Percentiles rank a stretch among this genome's conserved stretches.
phyloP scores from a whole-genome alignment of 2,329 filamentous ascomycete genomes.

The Colletotrichum endophyticum region DNA sequence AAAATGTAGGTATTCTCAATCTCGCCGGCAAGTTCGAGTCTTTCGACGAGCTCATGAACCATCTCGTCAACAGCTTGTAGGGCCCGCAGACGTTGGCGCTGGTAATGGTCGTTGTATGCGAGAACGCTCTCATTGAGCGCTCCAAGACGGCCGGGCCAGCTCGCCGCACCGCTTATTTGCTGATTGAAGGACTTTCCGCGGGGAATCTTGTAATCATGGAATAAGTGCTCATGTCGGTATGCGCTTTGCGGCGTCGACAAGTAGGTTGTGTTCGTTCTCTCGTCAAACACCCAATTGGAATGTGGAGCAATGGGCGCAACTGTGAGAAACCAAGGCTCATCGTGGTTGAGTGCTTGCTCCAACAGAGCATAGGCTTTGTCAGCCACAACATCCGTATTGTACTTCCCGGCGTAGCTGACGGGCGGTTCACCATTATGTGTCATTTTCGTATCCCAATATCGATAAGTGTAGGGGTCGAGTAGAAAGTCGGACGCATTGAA shows the following conservation, averaged over 20 bases:
- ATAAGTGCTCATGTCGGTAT: conserved; percentile 61
- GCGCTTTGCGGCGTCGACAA: conserved; percentile 49
- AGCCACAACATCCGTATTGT: conserved; percentile 57
- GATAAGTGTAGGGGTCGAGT: conserved; percentile 70
- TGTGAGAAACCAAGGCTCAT: conserved; percentile 58
- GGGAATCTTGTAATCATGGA: conserved; percentile 48
- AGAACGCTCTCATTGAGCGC: conserved; percentile 24
- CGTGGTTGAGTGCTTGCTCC: conserved; percentile 49
- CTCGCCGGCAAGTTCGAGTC: conserved; percentile 25
- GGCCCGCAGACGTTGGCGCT: conserved; percentile 38
- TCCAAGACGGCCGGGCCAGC: conserved; percentile 41
- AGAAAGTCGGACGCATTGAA: conserved; percentile 62
- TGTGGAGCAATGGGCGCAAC: conserved; percentile 41
- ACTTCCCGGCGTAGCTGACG: conserved; percentile 54
- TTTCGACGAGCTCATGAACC: conserved; percentile 33
- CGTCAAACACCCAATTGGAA: conserved; percentile 27
- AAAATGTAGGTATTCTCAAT: conserved; percentile 48
- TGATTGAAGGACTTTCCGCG: background rate
- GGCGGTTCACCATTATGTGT: conserved; percentile 35
- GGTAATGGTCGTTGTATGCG: conserved; percentile 33
- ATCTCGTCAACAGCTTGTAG: conserved; percentile 44
- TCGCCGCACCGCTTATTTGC: conserved; percentile 23
- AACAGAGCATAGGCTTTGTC: conserved; percentile 57
- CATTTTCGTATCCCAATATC: conserved; percentile 65
- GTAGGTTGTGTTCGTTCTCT: conserved; percentile 52